Evolutionary conservation across 1,139 yeast species (phyloP).

Genomic region (Scheffersomyces lignicola): DNA sequence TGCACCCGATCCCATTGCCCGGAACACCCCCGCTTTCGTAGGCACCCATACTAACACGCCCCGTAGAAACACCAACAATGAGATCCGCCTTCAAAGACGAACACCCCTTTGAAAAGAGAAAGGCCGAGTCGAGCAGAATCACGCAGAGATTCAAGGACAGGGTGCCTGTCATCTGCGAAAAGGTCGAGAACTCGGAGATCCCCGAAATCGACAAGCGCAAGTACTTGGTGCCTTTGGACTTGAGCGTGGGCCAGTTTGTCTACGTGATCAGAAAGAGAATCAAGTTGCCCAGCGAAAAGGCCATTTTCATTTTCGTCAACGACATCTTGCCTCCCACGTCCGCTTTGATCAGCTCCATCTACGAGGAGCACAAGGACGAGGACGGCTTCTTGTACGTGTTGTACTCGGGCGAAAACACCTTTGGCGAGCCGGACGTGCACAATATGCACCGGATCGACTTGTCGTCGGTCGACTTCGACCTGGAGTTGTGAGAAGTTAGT

Average conservation of each 20-base stretch:
- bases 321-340: constrained; percentile 98
- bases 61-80: too few relatives aligned
- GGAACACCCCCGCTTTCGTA: constrained; percentile 9
- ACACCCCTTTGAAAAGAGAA: constrained; percentile 90
- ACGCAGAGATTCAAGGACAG: constrained; percentile 87
- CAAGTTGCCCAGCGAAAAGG: constrained; percentile 95
- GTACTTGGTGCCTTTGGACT: constrained; percentile 92
- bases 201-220: constrained; percentile 96
- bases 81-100: constrained; percentile 93
- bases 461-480: constrained; percentile 12
- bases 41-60: too few relatives aligned
- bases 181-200: constrained; percentile 94
- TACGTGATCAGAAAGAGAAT: constrained; percentile 96
- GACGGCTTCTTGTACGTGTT: constrained; percentile 95
- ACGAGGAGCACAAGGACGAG: constrained; percentile 95
- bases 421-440: constrained; percentile 52
- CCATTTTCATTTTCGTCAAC: constrained; percentile 93
- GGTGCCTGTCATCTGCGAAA: constrained; percentile 96
- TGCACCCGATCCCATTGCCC: constrained; percentile 3
- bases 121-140: constrained; percentile 92
- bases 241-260: constrained; percentile 96
- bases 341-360: constrained; percentile 89
- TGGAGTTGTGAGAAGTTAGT: constrained; percentile 1
- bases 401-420: constrained; percentile 84
- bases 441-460: constrained; percentile 29